Percentiles rank a stretch among this genome's conserved stretches.
Evolutionary conservation across 371 early-diverging fungal species (phyloP).

Genomic region (Blakeslea trispora): DNA sequence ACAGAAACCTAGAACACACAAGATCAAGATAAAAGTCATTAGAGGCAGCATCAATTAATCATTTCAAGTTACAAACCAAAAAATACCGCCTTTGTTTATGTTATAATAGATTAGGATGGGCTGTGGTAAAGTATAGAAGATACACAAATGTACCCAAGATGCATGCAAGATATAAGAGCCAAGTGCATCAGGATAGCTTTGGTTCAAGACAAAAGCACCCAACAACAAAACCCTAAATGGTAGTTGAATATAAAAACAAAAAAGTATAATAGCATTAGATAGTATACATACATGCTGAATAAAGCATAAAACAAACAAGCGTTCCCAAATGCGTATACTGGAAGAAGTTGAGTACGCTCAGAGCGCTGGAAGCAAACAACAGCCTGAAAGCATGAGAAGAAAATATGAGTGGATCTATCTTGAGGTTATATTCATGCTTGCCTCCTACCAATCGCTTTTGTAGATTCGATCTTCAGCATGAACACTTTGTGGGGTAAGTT

Average conservation of each 20-base stretch:
- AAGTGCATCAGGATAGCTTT: neutral
- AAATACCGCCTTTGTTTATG: constrained; percentile 28
- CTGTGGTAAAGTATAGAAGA: constrained; percentile 28
- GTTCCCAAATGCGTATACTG: neutral
- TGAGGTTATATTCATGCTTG: too few relatives aligned
- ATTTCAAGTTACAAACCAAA: constrained; percentile 24
- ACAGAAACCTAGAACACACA: constrained; percentile 29
- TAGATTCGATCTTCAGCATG: neutral
- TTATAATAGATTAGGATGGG: constrained; percentile 29
- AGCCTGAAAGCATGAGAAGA: neutral
- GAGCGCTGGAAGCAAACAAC: neutral
- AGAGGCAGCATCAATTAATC: too few relatives aligned
- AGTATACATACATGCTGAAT: constrained; percentile 6
- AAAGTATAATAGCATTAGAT: too few relatives aligned
- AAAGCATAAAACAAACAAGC: constrained; percentile 9
- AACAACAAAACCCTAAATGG: constrained; percentile 15
- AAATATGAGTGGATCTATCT: too few relatives aligned
- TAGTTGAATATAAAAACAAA: too few relatives aligned
- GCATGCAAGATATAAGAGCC: constrained; percentile 16
- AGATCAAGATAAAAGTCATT: neutral
- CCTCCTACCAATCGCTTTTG: neutral
- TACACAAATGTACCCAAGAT: constrained; percentile 32
- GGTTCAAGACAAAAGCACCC: constrained; percentile 10
- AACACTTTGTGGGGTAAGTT: neutral
- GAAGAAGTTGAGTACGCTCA: neutral